A percentile compares a stretch with the other conserved stretches of the same genome.
Evolutionary conservation across 805 yeast species (phyloP).

Genomic region (Kockiozyma suomiensis): DNA sequence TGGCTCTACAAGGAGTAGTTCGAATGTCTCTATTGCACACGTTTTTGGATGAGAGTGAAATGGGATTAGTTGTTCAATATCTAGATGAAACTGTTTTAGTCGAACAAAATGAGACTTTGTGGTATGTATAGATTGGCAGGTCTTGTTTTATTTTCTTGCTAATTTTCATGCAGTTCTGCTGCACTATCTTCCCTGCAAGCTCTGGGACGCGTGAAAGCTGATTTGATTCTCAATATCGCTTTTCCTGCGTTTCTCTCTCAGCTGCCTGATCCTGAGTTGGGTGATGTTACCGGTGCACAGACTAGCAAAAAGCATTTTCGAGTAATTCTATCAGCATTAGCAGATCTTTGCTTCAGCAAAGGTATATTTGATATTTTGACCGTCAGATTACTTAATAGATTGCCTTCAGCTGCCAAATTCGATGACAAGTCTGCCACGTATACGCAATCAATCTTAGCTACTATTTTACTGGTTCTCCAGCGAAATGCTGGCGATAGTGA

Average conservation of each 20-base stretch:
- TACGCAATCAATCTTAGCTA: conserved; percentile 37
- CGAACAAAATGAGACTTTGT: conserved; percentile 55
- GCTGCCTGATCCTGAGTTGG: conserved; percentile 50
- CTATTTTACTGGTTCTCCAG: conserved; percentile 39
- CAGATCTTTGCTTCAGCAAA: conserved; percentile 42
- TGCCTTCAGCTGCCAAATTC: conserved; percentile 34
- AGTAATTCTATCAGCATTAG: conserved; percentile 41
- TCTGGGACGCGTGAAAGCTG: conserved; percentile 47
- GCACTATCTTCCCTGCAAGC: conserved; percentile 55
- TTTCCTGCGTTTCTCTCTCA: conserved; percentile 55
- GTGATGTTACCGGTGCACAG: conserved; percentile 19
- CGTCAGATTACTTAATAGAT: conserved; percentile 45
- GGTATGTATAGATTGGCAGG: conserved; percentile 45
- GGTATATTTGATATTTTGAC: conserved; percentile 46
- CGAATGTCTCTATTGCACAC: conserved; percentile 55
- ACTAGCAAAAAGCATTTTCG: conserved; percentile 36
- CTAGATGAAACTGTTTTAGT: conserved; percentile 61
- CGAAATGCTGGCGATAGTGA: conserved; percentile 24
- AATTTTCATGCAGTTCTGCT: conserved; percentile 10
- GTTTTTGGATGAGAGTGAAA: conserved; percentile 58
- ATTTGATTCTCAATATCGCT: conserved; percentile 53
- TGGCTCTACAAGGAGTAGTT: conserved; percentile 66
- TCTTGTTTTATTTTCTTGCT: not conserved
- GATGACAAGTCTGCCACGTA: conserved; percentile 20
- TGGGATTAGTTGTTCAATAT: conserved; percentile 63